Conservation (phyloP, 2,329 filamentous ascomycete species). For the Coccinonectria pachysandricola region DNA sequence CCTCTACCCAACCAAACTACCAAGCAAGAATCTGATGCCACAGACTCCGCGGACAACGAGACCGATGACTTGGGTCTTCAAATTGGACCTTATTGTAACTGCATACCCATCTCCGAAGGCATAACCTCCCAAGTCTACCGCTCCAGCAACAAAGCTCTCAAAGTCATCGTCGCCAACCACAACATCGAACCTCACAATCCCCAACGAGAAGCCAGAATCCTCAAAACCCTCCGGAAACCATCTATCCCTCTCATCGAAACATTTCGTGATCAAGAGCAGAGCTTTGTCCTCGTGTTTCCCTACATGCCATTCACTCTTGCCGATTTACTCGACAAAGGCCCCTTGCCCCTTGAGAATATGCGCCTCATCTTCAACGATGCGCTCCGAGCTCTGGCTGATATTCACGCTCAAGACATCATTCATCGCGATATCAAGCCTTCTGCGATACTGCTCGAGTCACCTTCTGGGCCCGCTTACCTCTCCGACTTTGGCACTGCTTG, state of each 20-base stretch:
- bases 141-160: conserved; percentile 57
- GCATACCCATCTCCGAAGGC: conserved; percentile 50
- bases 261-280: conserved; percentile 60
- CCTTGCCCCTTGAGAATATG: conserved; percentile 23
- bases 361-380: conserved; percentile 50
- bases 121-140: conserved; percentile 79
- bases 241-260: conserved; percentile 60
- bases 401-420: conserved; percentile 70
- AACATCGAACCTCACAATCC: conserved; percentile 77
- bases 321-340: conserved; percentile 47
- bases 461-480: conserved; percentile 63
- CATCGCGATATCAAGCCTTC: conserved; percentile 93
- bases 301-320: conserved; percentile 68
- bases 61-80: conserved; percentile 24
- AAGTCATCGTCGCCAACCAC: conserved; percentile 68
- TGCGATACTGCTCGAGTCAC: conserved; percentile 64
- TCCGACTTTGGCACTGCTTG: conserved; percentile 91
- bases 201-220: conserved; percentile 65
- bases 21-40: conserved; percentile 1
- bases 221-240: conserved; percentile 46
- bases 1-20: conserved; percentile 3
- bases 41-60: conserved; percentile 2
- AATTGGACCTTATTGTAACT: conserved; percentile 45
- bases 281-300: conserved; percentile 74
- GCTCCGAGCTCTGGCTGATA: conserved; percentile 57